Base-by-base conservation (phyloP, 1,139 yeast genomes). In the Hemisphaericaspora lyxosophila region DNA sequence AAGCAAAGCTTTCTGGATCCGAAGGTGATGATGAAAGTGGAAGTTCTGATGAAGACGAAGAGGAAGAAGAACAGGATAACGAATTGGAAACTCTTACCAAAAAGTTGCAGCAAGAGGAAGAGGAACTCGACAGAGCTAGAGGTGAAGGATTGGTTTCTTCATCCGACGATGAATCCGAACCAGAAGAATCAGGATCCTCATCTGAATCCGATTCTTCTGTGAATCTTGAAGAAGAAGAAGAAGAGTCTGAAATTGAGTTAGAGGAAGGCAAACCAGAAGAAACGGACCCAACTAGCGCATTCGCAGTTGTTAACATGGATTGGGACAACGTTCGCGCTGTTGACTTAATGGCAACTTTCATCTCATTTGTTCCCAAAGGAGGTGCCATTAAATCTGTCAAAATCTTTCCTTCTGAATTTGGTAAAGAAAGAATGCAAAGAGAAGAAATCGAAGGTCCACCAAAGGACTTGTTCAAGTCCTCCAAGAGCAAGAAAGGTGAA, bases 401-500 rank as follows among this genome's bases (percentile, higher is more conserved):
- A 7, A 80, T 94, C n/a, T 88, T 73, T 53, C 97, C 97, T 13
- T 85, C 96, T 42, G 96, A 92, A 54, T 94, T 80, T 58, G 99
- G 99, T 28, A 92, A 89, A 57, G 85, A 86, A 56, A 83, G 89
- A 55, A 83, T 94, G 92, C 87, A 84, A 45, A 78, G 78, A 49
- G 99, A 94, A 64, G 96, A 89, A 49, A 54, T 76, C 4, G 92
- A 87, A 54, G 99, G 99, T 0, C 99, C 99, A 3, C 90, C 97
- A 44, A 78, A 75, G 50, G 96, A 89, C 30, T 61, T 92, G 16
- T 92, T 92, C 63, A 67, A 69, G 41, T 70, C 63, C 31, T 59
- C 63, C 41, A 65, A 62, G 39, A 58, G 60, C 39, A 51, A 58
- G 33, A 47, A 50, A 32, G 38, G 41, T 16, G 50, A 49, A 11